Percentiles rank a stretch among this genome's conserved stretches.
phyloP scores from a whole-genome alignment of 345 rosid genomes.

The Rhizophora mangle region DNA sequence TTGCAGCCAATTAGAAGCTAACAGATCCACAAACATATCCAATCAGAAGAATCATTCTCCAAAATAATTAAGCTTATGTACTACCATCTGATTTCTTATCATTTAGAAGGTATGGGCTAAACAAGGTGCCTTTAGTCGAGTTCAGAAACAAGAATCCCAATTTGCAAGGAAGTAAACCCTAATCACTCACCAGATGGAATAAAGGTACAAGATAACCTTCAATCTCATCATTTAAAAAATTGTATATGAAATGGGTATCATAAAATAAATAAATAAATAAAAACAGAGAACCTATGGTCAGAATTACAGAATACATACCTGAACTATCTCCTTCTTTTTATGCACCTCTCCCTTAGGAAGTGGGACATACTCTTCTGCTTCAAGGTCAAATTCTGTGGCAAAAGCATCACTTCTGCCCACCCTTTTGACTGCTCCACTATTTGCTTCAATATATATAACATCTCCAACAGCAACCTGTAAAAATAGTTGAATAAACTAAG shows the following conservation, averaged over 20 bases:
- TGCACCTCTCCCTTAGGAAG: slow-evolving; percentile 98
- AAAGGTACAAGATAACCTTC: neutral
- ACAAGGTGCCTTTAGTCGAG: neutral
- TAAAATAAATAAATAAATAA: neutral
- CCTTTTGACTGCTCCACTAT: slow-evolving; percentile 95
- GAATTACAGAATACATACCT: slow-evolving; percentile 42
- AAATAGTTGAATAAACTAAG: neutral
- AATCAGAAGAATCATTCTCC: neutral
- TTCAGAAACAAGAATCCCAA: no score
- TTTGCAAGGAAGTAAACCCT: no score
- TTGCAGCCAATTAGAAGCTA: neutral
- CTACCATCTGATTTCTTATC: neutral
- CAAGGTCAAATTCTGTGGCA: slow-evolving; percentile 92
- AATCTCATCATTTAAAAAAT: neutral
- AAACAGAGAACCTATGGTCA: neutral
- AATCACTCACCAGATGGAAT: neutral
- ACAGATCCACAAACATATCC: neutral
- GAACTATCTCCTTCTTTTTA: slow-evolving; percentile 97
- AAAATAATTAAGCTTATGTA: neutral
- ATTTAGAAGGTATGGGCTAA: neutral
- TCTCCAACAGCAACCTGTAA: slow-evolving; percentile 88
- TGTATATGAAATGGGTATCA: neutral
- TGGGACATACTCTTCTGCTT: slow-evolving; percentile 99
- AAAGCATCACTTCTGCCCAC: slow-evolving; percentile 96
- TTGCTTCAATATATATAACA: slow-evolving; percentile 95